Conservation (phyloP, 2,329 filamentous ascomycete genomes). For the Stagonosporopsis chrysanthemi region DNA sequence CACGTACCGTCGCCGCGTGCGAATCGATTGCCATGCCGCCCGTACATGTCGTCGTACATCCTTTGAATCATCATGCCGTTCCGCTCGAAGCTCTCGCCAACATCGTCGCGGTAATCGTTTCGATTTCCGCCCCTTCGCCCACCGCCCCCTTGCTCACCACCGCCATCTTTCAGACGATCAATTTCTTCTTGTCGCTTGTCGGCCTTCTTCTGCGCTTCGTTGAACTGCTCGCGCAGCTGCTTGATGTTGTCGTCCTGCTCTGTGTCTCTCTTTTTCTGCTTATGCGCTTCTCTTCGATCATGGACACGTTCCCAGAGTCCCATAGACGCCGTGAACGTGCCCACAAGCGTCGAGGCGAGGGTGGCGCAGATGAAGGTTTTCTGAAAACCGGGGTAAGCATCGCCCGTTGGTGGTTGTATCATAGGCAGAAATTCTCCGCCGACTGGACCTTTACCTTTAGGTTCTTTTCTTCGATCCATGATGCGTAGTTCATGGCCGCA, state of each 20-base stretch:
- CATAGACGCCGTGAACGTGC: constrained; percentile 55
- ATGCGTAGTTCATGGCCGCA: constrained; percentile 53
- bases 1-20: constrained; percentile 51
- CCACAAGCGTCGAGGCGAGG: constrained; percentile 54
- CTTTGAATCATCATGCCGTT: constrained; percentile 47
- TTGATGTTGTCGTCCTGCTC: constrained; percentile 48
- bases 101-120: constrained; percentile 42
- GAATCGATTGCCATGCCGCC: constrained; percentile 46
- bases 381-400: constrained; percentile 24
- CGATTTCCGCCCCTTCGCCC: constrained; percentile 8
- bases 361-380: constrained; percentile 57
- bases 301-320: constrained; percentile 53
- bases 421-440: constrained; percentile 17
- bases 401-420: constrained; percentile 18
- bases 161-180: constrained; percentile 28
- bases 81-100: constrained; percentile 42
- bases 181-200: constrained; percentile 36
- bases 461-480: constrained; percentile 56
- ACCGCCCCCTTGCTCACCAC: constrained; percentile 7
- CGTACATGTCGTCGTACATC: constrained; percentile 49
- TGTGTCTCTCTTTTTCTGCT: constrained; percentile 49
- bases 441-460: constrained; percentile 45
- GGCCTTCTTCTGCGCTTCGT: constrained; percentile 37
- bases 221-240: constrained; percentile 41
- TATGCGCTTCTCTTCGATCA: constrained; percentile 46